Conservation (phyloP, 805 yeast genomes). For the Candida berthetii region DNA sequence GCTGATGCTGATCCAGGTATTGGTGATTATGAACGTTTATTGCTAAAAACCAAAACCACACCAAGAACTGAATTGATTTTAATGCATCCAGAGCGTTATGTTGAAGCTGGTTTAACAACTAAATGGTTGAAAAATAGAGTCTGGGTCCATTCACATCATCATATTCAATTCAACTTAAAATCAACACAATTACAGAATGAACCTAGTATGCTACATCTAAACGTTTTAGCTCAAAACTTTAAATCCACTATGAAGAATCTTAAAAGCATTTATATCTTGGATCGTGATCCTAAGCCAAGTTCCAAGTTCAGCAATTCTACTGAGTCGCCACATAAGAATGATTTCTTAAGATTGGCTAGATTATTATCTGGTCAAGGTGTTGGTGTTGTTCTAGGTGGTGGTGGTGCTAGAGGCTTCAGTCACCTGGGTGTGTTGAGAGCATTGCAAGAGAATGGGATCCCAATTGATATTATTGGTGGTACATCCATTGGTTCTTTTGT, state of each 20-base stretch:
- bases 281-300: conserved; percentile 17
- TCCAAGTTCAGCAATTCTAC: conserved; percentile 22
- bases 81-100: conserved; percentile 76
- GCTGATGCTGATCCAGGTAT: conserved; percentile 65
- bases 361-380: conserved; percentile 88
- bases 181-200: not conserved
- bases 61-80: conserved; percentile 85
- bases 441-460: conserved; percentile 86
- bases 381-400: conserved; percentile 94
- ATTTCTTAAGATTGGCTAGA: conserved; percentile 85
- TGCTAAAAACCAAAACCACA: conserved; percentile 70
- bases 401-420: conserved; percentile 93
- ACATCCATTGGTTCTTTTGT: conserved; percentile 95
- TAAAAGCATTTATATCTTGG: conserved; percentile 20
- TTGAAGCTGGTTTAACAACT: conserved; percentile 79
- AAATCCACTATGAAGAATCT: conserved; percentile 30
- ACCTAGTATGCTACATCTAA: not conserved
- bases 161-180: conserved; percentile 59
- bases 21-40: conserved; percentile 80
- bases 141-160: conserved; percentile 95
- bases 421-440: conserved; percentile 92
- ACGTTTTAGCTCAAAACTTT: conserved; percentile 17
- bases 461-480: conserved; percentile 92
- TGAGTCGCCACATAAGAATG: conserved; percentile 62
- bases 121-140: conserved; percentile 78